These are phyloP conservation scores for Fabrea salina DNA, from an alignment of 169 alveolate genomes.

Conservation along the genomic window DNA sequence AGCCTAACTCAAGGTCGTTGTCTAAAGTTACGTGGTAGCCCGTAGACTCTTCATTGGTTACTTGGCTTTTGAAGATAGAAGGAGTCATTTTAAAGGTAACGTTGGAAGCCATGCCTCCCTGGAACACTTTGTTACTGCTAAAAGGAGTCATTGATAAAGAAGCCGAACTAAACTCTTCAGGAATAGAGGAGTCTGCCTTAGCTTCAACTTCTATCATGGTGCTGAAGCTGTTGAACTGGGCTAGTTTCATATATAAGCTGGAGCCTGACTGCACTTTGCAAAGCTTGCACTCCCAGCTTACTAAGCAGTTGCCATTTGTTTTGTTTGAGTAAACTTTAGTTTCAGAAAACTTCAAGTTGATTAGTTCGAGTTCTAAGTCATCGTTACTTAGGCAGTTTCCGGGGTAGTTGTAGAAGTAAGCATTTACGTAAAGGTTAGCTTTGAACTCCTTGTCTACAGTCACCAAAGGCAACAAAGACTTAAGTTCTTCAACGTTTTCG, in stretches of 20 bases:
- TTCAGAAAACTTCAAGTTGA: background rate
- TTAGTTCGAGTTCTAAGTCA: background rate
- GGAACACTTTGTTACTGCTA: too few relatives aligned
- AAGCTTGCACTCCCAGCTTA: background rate
- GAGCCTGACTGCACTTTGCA: background rate
- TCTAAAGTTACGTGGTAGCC: too few relatives aligned
- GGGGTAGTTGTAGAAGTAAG: background rate
- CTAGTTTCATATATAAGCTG: background rate
- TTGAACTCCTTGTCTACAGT: background rate
- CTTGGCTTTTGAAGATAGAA: too few relatives aligned
- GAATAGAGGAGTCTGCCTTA: constrained; percentile 12
- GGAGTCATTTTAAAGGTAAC: too few relatives aligned
- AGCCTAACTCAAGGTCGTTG: too few relatives aligned
- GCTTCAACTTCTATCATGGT: background rate
- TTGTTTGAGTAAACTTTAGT: background rate
- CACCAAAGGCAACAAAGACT: constrained; percentile 8
- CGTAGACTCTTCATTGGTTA: too few relatives aligned
- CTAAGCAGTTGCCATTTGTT: background rate
- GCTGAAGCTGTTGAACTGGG: background rate
- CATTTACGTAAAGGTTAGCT: background rate
- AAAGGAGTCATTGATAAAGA: background rate
- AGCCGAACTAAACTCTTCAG: background rate
- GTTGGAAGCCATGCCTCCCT: too few relatives aligned
- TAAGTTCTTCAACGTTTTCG: background rate
- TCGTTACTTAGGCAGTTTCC: background rate